Base-by-base conservation (phyloP, 331 rosid genomes). In the Dryas integrifolia region DNA sequence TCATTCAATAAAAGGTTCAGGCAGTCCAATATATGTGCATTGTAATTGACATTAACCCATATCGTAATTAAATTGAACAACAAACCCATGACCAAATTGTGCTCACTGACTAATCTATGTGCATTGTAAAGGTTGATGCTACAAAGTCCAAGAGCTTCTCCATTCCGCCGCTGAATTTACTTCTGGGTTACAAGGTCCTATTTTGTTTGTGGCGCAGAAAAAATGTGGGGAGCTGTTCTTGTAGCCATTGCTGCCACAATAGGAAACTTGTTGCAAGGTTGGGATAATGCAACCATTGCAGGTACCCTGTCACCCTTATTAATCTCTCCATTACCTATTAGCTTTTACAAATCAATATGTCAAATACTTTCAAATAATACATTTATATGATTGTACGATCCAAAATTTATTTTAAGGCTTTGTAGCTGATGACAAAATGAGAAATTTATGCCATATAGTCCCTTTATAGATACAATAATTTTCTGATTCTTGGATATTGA, bases 201-300 rank as follows among this genome's bases (percentile, higher is more conserved):
- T 30, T 30, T 30, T 30, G 35, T 30, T 62, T 62, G 49, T n/a
- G 7, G 55, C 55, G 8, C 10, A 41, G 13, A 74, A 44, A 77
- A 56, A 60, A 77, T 70, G 81, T 3, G 62, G 49, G 81, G 81
- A 21, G 41, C 76, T 62, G 81, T 67, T 50, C 11, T 55, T 57
- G 81, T 77, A 67, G 81, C 81, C 55, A 63, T 77, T 24, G 81
- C 67, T 30, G 81, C 81, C 16, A 48, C 81, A 16, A 70, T 55
- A 3, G 81, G 81, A 26, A 77, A 70, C 65, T 70, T 77, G 53
- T 67, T 77, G 51, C 81, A 77, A 53, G 76, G 81, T 51, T 77
- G 81, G 81, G 81, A 77, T 61, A 77, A 70, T 63, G 81, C 81
- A 30, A 77, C 76, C 35, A 77, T 77, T 62, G 81, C 81, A 53